A percentile compares a stretch with the other conserved stretches of the same genome.
phyloP scores from a whole-genome alignment of 2,329 filamentous ascomycete genomes.

The Claviceps arundinis region DNA sequence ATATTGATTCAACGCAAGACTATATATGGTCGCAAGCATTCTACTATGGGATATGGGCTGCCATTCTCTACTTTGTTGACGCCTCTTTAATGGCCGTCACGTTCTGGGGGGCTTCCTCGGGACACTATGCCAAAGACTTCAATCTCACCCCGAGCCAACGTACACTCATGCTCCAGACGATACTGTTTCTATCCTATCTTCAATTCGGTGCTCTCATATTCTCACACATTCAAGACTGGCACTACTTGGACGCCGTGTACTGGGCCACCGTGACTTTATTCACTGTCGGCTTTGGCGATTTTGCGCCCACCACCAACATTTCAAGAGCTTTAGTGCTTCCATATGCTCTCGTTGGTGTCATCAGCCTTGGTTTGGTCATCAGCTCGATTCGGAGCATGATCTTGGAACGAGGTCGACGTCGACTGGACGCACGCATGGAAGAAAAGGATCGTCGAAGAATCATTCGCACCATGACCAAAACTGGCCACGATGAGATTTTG shows the following conservation, averaged over 20 bases:
- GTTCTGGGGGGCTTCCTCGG: conserved; percentile 57
- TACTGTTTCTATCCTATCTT: conserved; percentile 71
- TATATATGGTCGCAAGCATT: conserved; percentile 69
- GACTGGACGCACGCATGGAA: conserved; percentile 42
- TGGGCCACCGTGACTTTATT: conserved; percentile 64
- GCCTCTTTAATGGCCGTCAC: conserved; percentile 67
- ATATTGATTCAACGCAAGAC: conserved; percentile 25
- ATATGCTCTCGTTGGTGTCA: conserved; percentile 70
- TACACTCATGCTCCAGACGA: conserved; percentile 82
- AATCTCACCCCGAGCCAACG: conserved; percentile 66
- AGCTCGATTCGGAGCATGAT: conserved; percentile 59
- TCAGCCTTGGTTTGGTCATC: conserved; percentile 74
- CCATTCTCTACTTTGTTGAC: conserved; percentile 65
- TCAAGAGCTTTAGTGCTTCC: conserved; percentile 66
- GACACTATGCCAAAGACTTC: conserved; percentile 68
- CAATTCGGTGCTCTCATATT: conserved; percentile 67
- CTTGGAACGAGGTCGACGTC: conserved; percentile 41
- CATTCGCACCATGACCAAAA: conserved; percentile 30
- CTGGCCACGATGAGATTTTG: conserved; percentile 34
- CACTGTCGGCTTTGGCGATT: conserved; percentile 51
- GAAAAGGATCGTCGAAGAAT: conserved; percentile 42
- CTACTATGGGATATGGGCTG: conserved; percentile 74
- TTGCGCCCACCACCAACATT: conserved; percentile 32
- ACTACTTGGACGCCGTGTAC: conserved; percentile 65
- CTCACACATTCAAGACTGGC: conserved; percentile 57